phyloP scores from a whole-genome alignment of 192 early-diverging fungal genomes.

The Podochytrium sp. region DNA sequence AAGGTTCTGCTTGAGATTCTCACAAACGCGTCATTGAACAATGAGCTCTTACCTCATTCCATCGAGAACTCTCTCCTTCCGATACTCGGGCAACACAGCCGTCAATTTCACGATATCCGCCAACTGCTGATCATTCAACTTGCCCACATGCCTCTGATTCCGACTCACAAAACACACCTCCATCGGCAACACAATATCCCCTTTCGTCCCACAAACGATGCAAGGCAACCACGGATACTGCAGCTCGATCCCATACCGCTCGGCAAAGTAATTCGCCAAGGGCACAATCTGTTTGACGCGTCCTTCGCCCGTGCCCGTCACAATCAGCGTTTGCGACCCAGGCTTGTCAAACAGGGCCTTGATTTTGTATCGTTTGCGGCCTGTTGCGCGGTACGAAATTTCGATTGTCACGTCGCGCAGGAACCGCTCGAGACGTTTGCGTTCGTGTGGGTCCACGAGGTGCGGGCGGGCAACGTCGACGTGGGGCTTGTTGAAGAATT shows the following conservation, averaged over 20 bases:
- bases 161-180: conserved; percentile 78
- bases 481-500: conserved; percentile 20
- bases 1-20: too few relatives aligned
- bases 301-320: conserved; percentile 11
- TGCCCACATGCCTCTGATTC: conserved; percentile 76
- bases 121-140: conserved; percentile 79
- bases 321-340: conserved; percentile 20
- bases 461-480: conserved; percentile 9
- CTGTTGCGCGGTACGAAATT: conserved; percentile 24
- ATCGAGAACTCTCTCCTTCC: conserved; percentile 25
- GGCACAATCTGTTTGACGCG: conserved; percentile 39
- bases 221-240: conserved; percentile 74
- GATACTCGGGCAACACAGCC: conserved; percentile 21
- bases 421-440: conserved; percentile 25
- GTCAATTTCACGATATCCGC: conserved; percentile 45
- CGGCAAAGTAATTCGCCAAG: conserved; percentile 73
- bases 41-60: conserved; percentile 28
- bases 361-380: conserved; percentile 35
- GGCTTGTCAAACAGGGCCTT: conserved; percentile 19
- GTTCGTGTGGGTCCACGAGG: conserved; percentile 17
- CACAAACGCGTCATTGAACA: too few relatives aligned
- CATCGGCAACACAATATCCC: conserved; percentile 72
- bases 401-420: conserved; percentile 29
- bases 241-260: conserved; percentile 67
- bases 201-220: conserved; percentile 55